A percentile compares a stretch with the other conserved stretches of the same genome.
These are phyloP conservation scores for Candida sithepensis DNA, from an alignment of 805 yeast genomes.

Conservation along the genomic window DNA sequence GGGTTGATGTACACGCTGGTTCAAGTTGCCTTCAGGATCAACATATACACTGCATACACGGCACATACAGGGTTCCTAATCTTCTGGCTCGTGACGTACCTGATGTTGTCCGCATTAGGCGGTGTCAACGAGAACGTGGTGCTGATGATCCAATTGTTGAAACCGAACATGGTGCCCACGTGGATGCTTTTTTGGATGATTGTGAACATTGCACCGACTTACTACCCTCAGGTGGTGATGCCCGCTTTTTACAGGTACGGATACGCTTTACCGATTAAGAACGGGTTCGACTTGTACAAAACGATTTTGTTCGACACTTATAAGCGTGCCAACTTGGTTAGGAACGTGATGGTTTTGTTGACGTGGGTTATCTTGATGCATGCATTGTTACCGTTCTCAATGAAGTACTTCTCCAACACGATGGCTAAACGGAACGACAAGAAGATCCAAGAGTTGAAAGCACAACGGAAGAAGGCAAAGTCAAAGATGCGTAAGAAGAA, in stretches of 20 bases:
- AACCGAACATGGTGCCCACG: slow-evolving; percentile 59
- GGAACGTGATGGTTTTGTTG: slow-evolving; percentile 53
- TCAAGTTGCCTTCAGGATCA: slow-evolving; percentile 60
- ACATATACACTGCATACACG: slow-evolving; percentile 48
- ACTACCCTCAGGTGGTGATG: slow-evolving; percentile 52
- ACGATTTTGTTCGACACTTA: slow-evolving; percentile 55
- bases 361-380: slow-evolving; percentile 58
- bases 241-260: slow-evolving; percentile 59
- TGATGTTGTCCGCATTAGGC: slow-evolving; percentile 68
- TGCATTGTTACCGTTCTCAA: slow-evolving; percentile 35
- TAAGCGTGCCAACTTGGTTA: slow-evolving; percentile 51
- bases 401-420: slow-evolving; percentile 16
- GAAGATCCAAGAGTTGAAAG: slow-evolving; percentile 13
- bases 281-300: slow-evolving; percentile 52
- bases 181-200: slow-evolving; percentile 72
- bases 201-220: slow-evolving; percentile 59
- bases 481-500: neutral
- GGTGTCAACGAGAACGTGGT: slow-evolving; percentile 63
- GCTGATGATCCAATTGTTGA: slow-evolving; percentile 41
- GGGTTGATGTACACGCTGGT: slow-evolving; percentile 58
- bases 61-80: slow-evolving; percentile 66
- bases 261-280: slow-evolving; percentile 63
- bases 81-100: slow-evolving; percentile 61
- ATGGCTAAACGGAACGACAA: slow-evolving; percentile 11
- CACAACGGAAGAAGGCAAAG: slow-evolving; percentile 5